Base-by-base conservation (phyloP, 1,284 basidiomycete species). In the Ceratobasidium sp. region DNA sequence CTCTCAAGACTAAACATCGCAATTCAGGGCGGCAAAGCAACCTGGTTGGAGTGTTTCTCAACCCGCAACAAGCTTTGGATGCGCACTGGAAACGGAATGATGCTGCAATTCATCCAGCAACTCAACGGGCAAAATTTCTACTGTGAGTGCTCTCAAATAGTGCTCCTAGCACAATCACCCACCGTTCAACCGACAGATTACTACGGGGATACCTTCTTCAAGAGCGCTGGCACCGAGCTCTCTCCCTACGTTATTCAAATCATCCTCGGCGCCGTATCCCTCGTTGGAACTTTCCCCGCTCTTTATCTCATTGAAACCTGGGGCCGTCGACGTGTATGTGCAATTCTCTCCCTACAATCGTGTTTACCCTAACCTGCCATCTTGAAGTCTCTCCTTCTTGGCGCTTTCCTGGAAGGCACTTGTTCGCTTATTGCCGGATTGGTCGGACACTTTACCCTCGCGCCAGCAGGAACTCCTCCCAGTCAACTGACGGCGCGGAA, bases 121-220 rank as follows among this genome's bases (percentile, higher is more conserved):
- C 69, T 80, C 26, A 79, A 83, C 75, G 85, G 83, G 33, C 84
- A 85, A 69, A 84, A 84, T 75, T 82, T 81, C 77, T 82, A 81
- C 64, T 78, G 73, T 77, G 17, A 64, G 33, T 26, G 17, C 15
- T 13, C 42, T 20, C 26, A 9, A 54, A 48, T 20, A 40, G n/a
- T 42, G 42, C 12, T 1, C 42, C 17, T 5, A 52, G 52, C 6
- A 40, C 26, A 20, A 38, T 17, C 17, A 28, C 15, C 33, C 52
- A 33, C n/a, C 33, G n/a, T 42, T 67, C 20, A 2, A 56, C 66
- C 71, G n/a, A 28, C 68, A 77, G 68, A 93, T 83, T 93, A 93
- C 83, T 94, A 93, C 81, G 93, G 93, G 12, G 93, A 94, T 77
- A 93, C 92, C 0, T 95, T 96, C 88, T 95, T 95, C 87, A 86